Base-by-base conservation (phyloP, 1,284 basidiomycete genomes). In the Lentinula novae-zelandiae region DNA sequence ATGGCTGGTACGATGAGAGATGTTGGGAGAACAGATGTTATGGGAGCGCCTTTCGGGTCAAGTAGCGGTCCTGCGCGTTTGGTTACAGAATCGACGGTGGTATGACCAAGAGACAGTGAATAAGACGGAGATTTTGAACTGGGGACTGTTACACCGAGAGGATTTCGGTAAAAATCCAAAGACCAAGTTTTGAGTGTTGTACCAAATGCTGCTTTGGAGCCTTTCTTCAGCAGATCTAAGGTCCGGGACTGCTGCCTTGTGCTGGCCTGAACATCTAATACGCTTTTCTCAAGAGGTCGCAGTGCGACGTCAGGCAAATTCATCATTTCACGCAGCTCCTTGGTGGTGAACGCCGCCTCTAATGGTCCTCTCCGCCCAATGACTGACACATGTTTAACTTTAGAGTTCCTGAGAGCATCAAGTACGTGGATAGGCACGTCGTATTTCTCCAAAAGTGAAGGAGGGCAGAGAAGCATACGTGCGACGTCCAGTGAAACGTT, bases 401-500 rank as follows among this genome's bases (percentile, higher is more conserved):
- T 66, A 9, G 89, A 92, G 3, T 76, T 73, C 0, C 78, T 72
- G 5, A 98, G 82, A 7, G 87, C 79, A 1, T 86, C 82, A 5
- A 98, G 78, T 0, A 97, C 94, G 5, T 78, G 71, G 60, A 83
- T 75, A 0, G 96, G 95, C 2, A 98, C 82, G 72, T 99, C 96
- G 58, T 92, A 93, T 66, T 82, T 76, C 8, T 76, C 76, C 48
- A 99, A 82, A 5, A 78, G 74, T n/a, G 79, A 76, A 1, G 85
- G 82, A 1, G 83, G 75, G 1, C 83, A 84, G 55, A 99, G 85
- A 1, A 99, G 82, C 72, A 98, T 94, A 3, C 97, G 84, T 0
- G 95, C 95, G 15, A 97, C 82, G 67, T 99, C 97, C 22, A 99
- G 79, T 3, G 96, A 92, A 54, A 99, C 97, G 69, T 99, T 99